Conservation (phyloP, 768 basidiomycete species). For the Lactarius pseudohatsudake region DNA sequence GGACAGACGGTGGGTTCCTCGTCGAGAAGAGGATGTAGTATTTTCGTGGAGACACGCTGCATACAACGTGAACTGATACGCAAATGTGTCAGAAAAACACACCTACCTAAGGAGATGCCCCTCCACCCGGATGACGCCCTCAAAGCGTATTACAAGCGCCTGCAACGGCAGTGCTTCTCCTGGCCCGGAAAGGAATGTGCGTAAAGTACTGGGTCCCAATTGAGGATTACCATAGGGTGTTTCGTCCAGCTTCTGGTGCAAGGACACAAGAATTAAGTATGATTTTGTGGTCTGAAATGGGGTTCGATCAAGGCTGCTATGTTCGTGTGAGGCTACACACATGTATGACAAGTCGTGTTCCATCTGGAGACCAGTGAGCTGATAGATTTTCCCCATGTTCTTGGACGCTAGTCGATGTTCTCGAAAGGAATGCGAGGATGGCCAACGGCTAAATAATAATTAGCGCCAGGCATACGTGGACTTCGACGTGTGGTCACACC, state of each 20-base stretch:
- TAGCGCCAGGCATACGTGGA: conserved; percentile 18
- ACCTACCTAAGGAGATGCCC: conserved; percentile 67
- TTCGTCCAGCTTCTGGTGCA: conserved; percentile 57
- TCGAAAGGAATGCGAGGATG: conserved; percentile 67
- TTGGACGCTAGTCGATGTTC: conserved; percentile 71
- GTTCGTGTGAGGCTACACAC: conserved; percentile 42
- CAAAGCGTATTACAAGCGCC: conserved; percentile 66
- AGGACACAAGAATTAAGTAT: conserved; percentile 71
- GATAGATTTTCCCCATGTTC: conserved; percentile 82
- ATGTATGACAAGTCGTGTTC: conserved; percentile 74
- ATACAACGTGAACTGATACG: conserved; percentile 12
- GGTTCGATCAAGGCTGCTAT: not conserved
- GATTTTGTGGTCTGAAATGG: conserved; percentile 69
- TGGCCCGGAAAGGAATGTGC: conserved; percentile 72
- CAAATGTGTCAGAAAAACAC: conserved; percentile 18
- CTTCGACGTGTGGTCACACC: conserved; percentile 42
- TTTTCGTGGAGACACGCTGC: conserved; percentile 73
- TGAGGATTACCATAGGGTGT: conserved; percentile 54
- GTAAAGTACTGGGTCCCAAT: conserved; percentile 53
- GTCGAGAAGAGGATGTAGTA: conserved; percentile 74
- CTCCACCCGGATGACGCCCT: conserved; percentile 79
- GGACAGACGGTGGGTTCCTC: conserved; percentile 68
- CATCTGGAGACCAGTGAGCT: conserved; percentile 83
- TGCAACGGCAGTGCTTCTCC: conserved; percentile 77
- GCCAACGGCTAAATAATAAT: conserved; percentile 58